Conservation (phyloP, 2,329 filamentous ascomycete species). For the Trichophyton simii region DNA sequence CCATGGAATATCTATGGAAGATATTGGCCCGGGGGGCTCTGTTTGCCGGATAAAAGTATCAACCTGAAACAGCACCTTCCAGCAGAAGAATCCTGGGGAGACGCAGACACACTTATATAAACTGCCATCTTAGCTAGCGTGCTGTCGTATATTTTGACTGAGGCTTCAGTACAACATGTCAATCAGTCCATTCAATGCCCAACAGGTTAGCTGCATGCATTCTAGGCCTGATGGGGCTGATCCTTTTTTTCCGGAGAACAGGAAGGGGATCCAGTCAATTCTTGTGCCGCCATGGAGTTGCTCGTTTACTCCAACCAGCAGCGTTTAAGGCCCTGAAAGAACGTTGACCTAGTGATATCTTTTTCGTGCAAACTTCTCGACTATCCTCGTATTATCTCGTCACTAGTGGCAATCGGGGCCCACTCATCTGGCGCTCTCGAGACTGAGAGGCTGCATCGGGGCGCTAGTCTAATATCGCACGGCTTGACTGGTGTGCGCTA, state of each 20-base stretch:
- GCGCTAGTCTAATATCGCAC: background rate
- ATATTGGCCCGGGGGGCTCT: background rate
- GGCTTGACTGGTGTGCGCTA: background rate
- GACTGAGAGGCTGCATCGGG: background rate
- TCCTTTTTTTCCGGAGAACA: too few species aligned
- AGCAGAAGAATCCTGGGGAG: background rate
- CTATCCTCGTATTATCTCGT: background rate
- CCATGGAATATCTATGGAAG: background rate
- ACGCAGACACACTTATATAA: background rate
- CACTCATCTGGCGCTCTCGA: background rate
- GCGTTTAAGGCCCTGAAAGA: background rate
- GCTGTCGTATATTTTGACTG: background rate
- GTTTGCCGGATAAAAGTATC: background rate
- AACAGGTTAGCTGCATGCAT: background rate
- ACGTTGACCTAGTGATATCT: background rate
- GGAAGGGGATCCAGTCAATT: background rate
- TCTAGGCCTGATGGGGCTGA: background rate
- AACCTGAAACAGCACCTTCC: background rate
- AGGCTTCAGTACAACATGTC: background rate
- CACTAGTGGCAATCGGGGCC: background rate
- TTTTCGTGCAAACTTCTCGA: background rate
- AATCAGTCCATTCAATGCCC: background rate
- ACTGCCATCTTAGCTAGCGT: background rate
- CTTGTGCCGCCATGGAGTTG: background rate
- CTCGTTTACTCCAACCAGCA: background rate